Evolutionary conservation across 2,329 filamentous ascomycete species (phyloP).

Genomic region (Polychaeton citri): DNA sequence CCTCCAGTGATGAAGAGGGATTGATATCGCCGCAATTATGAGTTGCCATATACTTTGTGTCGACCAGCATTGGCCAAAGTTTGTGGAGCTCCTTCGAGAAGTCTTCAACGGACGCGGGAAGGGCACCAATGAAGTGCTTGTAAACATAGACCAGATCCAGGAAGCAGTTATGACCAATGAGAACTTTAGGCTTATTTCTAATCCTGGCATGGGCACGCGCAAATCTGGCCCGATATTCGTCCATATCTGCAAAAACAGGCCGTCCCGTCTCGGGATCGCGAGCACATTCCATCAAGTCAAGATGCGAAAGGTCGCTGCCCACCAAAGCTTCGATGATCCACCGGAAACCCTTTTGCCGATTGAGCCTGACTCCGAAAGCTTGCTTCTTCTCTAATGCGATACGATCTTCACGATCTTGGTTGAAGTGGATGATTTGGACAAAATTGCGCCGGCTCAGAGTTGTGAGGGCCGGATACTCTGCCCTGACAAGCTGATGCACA

Average conservation of each 20-base stretch:
- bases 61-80: constrained; percentile 44
- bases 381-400: constrained; percentile 25
- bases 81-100: constrained; percentile 40
- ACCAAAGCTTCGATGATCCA: constrained; percentile 37
- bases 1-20: constrained; percentile 33
- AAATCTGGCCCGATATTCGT: constrained; percentile 24
- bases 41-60: constrained; percentile 52
- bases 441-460: constrained; percentile 29
- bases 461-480: constrained; percentile 40
- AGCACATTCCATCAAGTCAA: constrained; percentile 25
- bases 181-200: constrained; percentile 32
- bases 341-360: constrained; percentile 33
- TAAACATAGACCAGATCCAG: constrained; percentile 52
- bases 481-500: constrained; percentile 52
- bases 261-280: constrained; percentile 21
- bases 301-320: constrained; percentile 21
- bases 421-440: constrained; percentile 28
- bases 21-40: constrained; percentile 41
- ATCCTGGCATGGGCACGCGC: constrained; percentile 29
- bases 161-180: constrained; percentile 54
- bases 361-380: constrained; percentile 27
- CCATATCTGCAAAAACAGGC: constrained; percentile 21
- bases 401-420: constrained; percentile 30
- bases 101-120: constrained; percentile 41
- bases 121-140: constrained; percentile 44